A percentile compares a stretch with the other conserved stretches of the same genome.
Conservation (phyloP, 2,329 filamentous ascomycete genomes). For the Xylaria sp. region DNA sequence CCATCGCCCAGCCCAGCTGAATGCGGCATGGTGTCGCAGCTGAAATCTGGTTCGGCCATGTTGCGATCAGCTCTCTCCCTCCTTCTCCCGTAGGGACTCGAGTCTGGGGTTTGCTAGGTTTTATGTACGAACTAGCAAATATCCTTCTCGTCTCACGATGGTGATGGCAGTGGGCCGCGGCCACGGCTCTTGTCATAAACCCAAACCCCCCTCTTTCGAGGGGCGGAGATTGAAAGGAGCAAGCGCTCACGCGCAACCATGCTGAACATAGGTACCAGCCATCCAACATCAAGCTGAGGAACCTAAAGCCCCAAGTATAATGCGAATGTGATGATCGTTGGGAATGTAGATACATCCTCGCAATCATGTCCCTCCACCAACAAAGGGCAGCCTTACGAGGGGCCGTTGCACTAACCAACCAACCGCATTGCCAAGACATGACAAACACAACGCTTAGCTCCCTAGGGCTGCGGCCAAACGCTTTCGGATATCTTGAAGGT, state of each 20-base stretch:
- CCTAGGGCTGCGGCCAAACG: background rate
- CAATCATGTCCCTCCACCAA: background rate
- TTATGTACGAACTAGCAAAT: background rate
- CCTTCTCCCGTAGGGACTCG: background rate
- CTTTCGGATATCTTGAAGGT: background rate
- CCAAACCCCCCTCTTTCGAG: no score
- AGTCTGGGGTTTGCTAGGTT: background rate
- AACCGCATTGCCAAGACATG: background rate
- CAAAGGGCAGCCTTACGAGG: background rate
- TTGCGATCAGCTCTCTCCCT: background rate
- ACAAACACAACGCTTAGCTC: background rate
- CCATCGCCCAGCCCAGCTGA: background rate
- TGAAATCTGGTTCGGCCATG: background rate
- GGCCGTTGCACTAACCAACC: no score
- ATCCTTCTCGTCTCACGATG: background rate
- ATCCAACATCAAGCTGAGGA: background rate
- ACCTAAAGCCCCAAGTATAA: background rate
- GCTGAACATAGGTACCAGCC: no score
- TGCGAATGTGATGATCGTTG: background rate
- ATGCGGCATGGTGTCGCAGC: background rate
- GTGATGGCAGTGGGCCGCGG: no score
- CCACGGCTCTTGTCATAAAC: background rate
- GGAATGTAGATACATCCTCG: background rate
- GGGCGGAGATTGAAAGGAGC: no score
- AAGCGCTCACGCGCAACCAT: no score